Base-by-base conservation (phyloP, 176 grass and related monocot genomes). In the Juncus effusus region DNA sequence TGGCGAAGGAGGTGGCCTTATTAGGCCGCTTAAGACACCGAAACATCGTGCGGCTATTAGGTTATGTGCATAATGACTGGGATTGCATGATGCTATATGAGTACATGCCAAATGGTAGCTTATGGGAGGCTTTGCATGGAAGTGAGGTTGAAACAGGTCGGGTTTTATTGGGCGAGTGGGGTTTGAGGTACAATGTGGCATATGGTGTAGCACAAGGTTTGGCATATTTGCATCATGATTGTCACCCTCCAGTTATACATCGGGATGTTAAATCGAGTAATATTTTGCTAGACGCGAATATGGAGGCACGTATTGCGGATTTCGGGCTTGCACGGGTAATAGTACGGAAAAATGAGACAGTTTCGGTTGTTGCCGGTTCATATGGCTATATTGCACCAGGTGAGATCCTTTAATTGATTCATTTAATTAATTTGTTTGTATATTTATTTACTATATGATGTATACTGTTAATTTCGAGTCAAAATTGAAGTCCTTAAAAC, bases 331-430 rank as follows among this genome's bases (percentile, higher is more conserved):
- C 93, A 2, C 87, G 84, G 7, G 84, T 64, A 3, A 67, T 97
- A 13, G 65, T 63, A 0, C 63, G 77, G 54, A 15, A 79, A 62
- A 75, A 83, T 37, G 88, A 97, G 60, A 77, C 82, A 0, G 70
- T 97, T 57, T 91, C 93, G 41, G 79, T 88, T 63, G 85, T 92
- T 41, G 93, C 82, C 15, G 93, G 88, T 12, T 97, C 93, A 13
- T 89, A 97, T 67, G 93, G 93, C n/a, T 92, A 97, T 74, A 97
- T 97, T 55, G 93, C 93, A 13, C 93, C 93, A 62, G 88, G 88
- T 90, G 41, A 16, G 38, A 37, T 59, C 13, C 36, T 72, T 42
- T 59, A 56, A 47, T 47, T 47, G 4, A 47, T 47, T 47, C 6
- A 6, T 47, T 47, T 28, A 28, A 28, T 28, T 28, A 28, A 28